These are phyloP conservation scores for Hypoxylon sp. DNA, from an alignment of 2,329 filamentous ascomycete genomes.

Conservation along the genomic window DNA sequence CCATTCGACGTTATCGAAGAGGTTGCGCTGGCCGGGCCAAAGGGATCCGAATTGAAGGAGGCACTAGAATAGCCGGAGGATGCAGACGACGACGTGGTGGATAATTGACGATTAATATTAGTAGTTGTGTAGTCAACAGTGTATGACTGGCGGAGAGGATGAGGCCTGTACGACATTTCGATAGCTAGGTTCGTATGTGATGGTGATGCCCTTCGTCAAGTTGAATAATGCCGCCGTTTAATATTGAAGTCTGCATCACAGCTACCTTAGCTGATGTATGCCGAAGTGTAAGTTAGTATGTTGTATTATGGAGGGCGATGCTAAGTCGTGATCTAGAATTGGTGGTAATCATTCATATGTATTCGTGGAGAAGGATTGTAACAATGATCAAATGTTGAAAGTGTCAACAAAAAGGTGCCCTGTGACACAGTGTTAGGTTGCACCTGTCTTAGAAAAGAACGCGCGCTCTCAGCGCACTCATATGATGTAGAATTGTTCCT, in stretches of 20 bases:
- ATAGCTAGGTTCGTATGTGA: conserved; percentile 45
- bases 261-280: conserved; percentile 50
- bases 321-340: conserved; percentile 12
- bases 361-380: conserved; percentile 20
- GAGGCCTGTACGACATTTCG: conserved; percentile 71
- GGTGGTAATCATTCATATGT: conserved; percentile 7
- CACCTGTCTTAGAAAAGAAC: conserved; percentile 25
- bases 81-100: conserved; percentile 78
- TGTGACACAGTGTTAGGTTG: conserved; percentile 27
- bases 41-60: conserved; percentile 62
- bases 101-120: conserved; percentile 73
- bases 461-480: conserved; percentile 52
- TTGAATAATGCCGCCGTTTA: conserved; percentile 46
- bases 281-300: conserved; percentile 24
- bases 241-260: conserved; percentile 54
- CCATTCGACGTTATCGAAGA: conserved; percentile 80
- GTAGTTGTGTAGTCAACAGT: conserved; percentile 61
- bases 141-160: conserved; percentile 69
- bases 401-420: conserved; percentile 36
- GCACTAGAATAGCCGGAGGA: conserved; percentile 76
- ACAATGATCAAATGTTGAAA: neutral
- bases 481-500: conserved; percentile 42
- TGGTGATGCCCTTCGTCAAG: conserved; percentile 47
- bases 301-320: conserved; percentile 12
- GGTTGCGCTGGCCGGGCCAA: conserved; percentile 76